phyloP scores from a whole-genome alignment of 495 filamentous ascomycete genomes.

The Annulohypoxylon bovei region DNA sequence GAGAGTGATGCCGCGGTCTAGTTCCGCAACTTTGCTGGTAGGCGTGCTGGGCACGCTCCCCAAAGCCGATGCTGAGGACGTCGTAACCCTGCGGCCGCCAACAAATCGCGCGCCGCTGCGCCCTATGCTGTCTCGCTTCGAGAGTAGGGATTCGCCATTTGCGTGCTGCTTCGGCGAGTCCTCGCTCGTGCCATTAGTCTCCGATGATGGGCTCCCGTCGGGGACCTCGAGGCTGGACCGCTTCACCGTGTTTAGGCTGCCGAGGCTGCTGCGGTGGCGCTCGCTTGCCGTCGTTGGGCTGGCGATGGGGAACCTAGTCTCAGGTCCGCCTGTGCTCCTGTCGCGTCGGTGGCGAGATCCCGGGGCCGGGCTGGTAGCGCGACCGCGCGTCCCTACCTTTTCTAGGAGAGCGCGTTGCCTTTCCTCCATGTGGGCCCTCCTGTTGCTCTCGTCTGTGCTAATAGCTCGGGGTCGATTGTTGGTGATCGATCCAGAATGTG shows the following conservation, averaged over 20 bases:
- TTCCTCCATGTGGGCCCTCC: conserved; percentile 92
- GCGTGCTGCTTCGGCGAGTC: conserved; percentile 53
- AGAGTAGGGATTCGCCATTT: conserved; percentile 47
- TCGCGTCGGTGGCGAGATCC: conserved; percentile 75
- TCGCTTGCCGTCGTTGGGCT: conserved; percentile 65
- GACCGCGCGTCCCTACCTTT: conserved; percentile 67
- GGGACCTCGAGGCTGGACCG: conserved; percentile 59
- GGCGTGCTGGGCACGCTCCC: conserved; percentile 42
- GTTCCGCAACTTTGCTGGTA: conserved; percentile 39
- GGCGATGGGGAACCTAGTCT: conserved; percentile 88
- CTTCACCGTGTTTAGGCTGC: conserved; percentile 48
- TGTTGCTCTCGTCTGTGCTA: conserved; percentile 95
- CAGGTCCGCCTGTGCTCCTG: conserved; percentile 79
- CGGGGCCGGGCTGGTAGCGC: conserved; percentile 79
- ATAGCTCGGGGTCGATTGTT: conserved; percentile 82
- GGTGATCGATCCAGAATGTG: conserved; percentile 61
- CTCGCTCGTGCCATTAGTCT: conserved; percentile 52
- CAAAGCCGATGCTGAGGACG: conserved; percentile 34
- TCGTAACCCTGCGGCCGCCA: conserved; percentile 52
- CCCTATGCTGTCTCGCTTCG: conserved; percentile 63
- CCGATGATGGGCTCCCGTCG: conserved; percentile 50
- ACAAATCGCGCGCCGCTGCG: conserved; percentile 58
- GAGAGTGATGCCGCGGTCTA: conserved; percentile 72
- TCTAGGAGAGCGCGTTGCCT: conserved; percentile 83
- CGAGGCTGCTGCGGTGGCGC: conserved; percentile 57